Conservation (phyloP, 2,329 filamentous ascomycete species). For the Fusarium sp. region DNA sequence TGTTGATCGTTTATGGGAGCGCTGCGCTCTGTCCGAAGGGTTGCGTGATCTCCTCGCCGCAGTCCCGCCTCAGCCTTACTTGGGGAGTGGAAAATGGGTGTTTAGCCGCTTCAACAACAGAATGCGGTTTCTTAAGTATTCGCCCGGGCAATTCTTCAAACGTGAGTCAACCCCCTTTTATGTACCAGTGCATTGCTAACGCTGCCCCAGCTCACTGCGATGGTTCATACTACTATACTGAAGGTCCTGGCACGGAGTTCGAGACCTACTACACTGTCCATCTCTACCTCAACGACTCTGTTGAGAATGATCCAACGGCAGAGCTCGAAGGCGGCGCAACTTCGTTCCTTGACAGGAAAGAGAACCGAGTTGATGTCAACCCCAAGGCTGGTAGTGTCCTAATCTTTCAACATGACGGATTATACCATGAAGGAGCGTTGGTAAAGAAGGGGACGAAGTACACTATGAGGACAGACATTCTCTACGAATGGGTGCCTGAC, state of each 20-base stretch:
- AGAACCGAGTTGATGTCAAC: constrained; percentile 64
- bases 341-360: constrained; percentile 63
- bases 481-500: constrained; percentile 58
- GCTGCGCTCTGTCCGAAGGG: constrained; percentile 63
- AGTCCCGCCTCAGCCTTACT: constrained; percentile 49
- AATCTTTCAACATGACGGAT: constrained; percentile 68
- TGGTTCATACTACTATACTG: constrained; percentile 68
- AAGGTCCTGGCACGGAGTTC: constrained; percentile 59
- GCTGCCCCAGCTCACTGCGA: constrained; percentile 73
- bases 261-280: constrained; percentile 68
- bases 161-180: constrained; percentile 51
- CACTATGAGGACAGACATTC: constrained; percentile 68
- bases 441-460: constrained; percentile 68
- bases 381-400: constrained; percentile 70
- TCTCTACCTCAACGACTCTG: constrained; percentile 59
- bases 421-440: constrained; percentile 67
- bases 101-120: constrained; percentile 75
- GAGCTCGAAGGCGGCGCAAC: constrained; percentile 67
- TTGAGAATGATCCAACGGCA: constrained; percentile 30
- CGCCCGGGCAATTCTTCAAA: constrained; percentile 78
- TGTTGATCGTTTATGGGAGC: constrained; percentile 72
- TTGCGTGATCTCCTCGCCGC: constrained; percentile 57
- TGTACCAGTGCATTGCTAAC: neutral
- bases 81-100: constrained; percentile 54
- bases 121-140: constrained; percentile 81